phyloP scores from a whole-genome alignment of 139 green algal species.

The Asterochloris erici region DNA sequence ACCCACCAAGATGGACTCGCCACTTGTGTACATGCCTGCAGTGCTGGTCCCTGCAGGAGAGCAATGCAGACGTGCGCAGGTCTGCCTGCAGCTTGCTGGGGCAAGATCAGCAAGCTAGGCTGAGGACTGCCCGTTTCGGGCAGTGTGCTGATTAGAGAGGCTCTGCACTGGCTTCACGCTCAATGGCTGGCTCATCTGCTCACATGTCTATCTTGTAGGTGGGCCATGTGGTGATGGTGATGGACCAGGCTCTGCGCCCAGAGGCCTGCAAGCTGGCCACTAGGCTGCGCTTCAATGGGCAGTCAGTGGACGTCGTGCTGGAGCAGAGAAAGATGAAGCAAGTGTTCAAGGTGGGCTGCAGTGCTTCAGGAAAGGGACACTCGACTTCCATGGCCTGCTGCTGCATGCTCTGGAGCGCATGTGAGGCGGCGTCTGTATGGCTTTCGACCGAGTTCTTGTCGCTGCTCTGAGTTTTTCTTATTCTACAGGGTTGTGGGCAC shows the following conservation, averaged over 20 bases:
- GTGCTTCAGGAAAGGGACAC: not conserved
- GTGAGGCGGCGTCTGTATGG: not conserved
- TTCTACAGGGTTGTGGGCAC: no score
- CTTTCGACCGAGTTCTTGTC: no score
- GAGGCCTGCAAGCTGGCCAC: constrained; percentile 61
- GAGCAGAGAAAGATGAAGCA: constrained; percentile 92
- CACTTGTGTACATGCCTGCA: no score
- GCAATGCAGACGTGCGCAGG: no score
- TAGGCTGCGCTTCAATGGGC: constrained; percentile 60
- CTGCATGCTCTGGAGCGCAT: not conserved
- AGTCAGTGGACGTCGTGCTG: constrained; percentile 89
- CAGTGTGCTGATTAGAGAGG: no score
- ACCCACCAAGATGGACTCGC: no score
- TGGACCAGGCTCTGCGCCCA: constrained; percentile 66
- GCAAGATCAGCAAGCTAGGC: no score
- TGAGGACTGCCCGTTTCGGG: no score
- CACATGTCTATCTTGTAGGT: constrained; percentile 38
- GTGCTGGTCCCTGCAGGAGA: no score
- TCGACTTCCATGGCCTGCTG: not conserved
- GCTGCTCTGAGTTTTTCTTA: no score
- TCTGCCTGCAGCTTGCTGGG: no score
- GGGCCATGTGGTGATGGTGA: constrained; percentile 76
- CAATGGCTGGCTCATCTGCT: not conserved
- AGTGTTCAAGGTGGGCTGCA: constrained; percentile 70
- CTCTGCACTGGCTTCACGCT: no score